Conservation (phyloP, 495 filamentous ascomycete species). For the Daldinia vernicosa region DNA sequence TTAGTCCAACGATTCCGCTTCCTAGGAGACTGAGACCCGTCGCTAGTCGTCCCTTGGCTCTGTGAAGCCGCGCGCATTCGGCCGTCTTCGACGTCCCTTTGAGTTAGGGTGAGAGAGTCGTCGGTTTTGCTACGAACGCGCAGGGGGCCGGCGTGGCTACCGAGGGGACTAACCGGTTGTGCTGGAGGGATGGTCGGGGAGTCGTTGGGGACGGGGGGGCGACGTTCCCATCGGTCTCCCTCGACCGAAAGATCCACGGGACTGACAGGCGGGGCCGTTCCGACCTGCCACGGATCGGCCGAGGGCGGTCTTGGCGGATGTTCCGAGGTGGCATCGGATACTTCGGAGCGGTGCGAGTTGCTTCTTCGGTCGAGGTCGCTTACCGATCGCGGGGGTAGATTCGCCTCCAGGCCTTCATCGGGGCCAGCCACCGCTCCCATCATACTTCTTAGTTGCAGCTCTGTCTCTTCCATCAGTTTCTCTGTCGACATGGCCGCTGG, state of each 20-base stretch:
- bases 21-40: constrained; percentile 42
- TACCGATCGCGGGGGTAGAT: constrained; percentile 20
- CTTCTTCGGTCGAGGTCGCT: constrained; percentile 41
- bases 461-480: constrained; percentile 42
- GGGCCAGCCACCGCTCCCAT: constrained; percentile 43
- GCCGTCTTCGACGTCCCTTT: constrained; percentile 41
- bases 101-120: constrained; percentile 16
- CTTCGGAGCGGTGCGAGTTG: constrained; percentile 39
- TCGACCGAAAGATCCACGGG: constrained; percentile 40
- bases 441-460: constrained; percentile 36
- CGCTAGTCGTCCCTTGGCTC: constrained; percentile 41
- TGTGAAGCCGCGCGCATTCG: constrained; percentile 43
- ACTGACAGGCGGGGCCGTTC: constrained; percentile 38
- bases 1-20: constrained; percentile 47
- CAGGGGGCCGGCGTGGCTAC: constrained; percentile 16
- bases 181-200: constrained; percentile 46
- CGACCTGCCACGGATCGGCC: constrained; percentile 44
- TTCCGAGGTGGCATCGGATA: constrained; percentile 45
- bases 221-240: constrained; percentile 40
- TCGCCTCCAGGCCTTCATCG: constrained; percentile 39
- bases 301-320: constrained; percentile 44
- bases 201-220: constrained; percentile 34
- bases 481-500: constrained; percentile 31
- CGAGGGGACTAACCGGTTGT: constrained; percentile 40
- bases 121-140: constrained; percentile 27